A percentile compares a stretch with the other conserved stretches of the same genome.
These are phyloP conservation scores for Ogataea hybrid DNA, from an alignment of 1,139 yeast genomes.

Conservation along the genomic window DNA sequence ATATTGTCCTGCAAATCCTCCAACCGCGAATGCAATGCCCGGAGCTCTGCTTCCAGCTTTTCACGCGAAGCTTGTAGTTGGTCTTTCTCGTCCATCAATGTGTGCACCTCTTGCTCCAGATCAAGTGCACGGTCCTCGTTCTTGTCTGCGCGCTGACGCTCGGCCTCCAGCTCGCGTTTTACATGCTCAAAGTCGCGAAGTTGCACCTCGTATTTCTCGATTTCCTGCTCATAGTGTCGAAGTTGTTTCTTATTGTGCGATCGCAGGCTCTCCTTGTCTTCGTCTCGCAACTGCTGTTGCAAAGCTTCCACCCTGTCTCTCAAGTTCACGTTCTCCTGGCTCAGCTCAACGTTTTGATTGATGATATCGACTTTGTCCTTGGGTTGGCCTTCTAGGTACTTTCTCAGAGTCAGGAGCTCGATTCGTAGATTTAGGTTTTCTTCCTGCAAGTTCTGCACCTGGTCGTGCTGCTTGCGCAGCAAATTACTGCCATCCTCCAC, in stretches of 20 bases:
- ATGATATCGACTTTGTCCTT: conserved; percentile 40
- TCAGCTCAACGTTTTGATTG: conserved; percentile 41
- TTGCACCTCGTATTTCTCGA: conserved; percentile 6
- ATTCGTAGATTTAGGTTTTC: conserved; percentile 66
- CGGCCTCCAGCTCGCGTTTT: conserved; percentile 20
- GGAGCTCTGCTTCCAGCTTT: conserved; percentile 11
- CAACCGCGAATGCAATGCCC: conserved; percentile 6
- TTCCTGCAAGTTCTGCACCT: conserved; percentile 47
- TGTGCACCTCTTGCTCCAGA: conserved; percentile 17
- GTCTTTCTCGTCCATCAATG: conserved; percentile 15
- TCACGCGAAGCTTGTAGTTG: conserved; percentile 13
- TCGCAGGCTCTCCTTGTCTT: conserved; percentile 10
- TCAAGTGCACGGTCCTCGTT: conserved; percentile 15
- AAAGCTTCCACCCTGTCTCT: conserved; percentile 25
- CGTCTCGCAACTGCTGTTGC: conserved; percentile 23
- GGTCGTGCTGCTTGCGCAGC: conserved; percentile 53
- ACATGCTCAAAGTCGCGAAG: conserved; percentile 18
- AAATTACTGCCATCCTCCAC: conserved; percentile 37
- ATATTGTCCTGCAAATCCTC: conserved; percentile 7
- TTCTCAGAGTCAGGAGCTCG: conserved; percentile 52
- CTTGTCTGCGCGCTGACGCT: conserved; percentile 11
- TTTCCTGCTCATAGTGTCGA: conserved; percentile 1
- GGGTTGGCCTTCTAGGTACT: conserved; percentile 47
- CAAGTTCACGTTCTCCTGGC: conserved; percentile 37
- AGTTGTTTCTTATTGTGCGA: conserved; percentile 6